These are phyloP conservation scores for Penicillium sclerotigenum DNA, from an alignment of 2,329 filamentous ascomycete species.

Conservation along the genomic window DNA sequence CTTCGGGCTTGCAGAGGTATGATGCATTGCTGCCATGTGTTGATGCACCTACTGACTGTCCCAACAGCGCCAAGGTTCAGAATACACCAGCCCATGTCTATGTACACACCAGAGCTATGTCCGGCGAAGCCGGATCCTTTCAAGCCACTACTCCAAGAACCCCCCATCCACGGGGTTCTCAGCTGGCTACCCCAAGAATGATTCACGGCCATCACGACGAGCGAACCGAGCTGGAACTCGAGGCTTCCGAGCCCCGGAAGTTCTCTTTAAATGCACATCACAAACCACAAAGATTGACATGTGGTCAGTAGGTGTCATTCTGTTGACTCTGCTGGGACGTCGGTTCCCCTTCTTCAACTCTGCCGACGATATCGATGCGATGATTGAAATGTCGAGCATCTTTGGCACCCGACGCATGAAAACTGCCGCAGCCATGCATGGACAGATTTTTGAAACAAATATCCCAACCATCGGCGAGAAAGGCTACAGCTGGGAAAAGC, in stretches of 20 bases:
- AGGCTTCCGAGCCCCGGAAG: conserved; percentile 93
- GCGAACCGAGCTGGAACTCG: conserved; percentile 93
- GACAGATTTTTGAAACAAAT: conserved; percentile 86
- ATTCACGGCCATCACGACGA: conserved; percentile 79
- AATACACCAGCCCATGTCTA: conserved; percentile 58
- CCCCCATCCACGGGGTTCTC: conserved; percentile 46
- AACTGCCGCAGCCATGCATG: conserved; percentile 75
- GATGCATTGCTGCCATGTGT: conserved; percentile 1
- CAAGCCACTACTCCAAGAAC: conserved; percentile 58
- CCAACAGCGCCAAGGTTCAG: conserved; percentile 55
- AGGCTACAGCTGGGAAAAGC: conserved; percentile 87
- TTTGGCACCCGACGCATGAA: conserved; percentile 86
- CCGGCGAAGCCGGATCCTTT: conserved; percentile 58
- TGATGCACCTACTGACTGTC: conserved; percentile 5
- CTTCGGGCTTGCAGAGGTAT: conserved; percentile 85
- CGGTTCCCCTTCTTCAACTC: conserved; percentile 99
- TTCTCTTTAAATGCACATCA: conserved; percentile 93
- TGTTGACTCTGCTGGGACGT: conserved; percentile 87
- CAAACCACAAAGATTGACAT: conserved; percentile 94
- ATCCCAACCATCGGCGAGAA: conserved; percentile 84
- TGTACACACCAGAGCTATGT: conserved; percentile 66
- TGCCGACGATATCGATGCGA: conserved; percentile 93
- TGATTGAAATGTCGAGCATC: conserved; percentile 95
- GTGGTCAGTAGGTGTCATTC: conserved; percentile 95
- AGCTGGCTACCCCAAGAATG: conserved; percentile 79